Evolutionary conservation across 805 yeast species (phyloP).

Genomic region (Nakazawaea holstii): DNA sequence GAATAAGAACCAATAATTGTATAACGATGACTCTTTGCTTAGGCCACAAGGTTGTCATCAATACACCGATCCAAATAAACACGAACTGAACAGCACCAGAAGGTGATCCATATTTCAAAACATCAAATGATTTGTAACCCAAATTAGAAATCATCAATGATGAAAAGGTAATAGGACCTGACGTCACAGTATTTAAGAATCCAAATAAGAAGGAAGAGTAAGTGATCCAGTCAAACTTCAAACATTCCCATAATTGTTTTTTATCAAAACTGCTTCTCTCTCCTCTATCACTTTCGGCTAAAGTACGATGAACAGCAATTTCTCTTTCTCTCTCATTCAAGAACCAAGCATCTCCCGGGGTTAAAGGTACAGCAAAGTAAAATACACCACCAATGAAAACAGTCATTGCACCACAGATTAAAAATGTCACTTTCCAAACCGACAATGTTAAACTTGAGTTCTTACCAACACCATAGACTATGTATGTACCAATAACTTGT

Average conservation of each 20-base stretch:
- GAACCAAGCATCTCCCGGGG: constrained; percentile 32
- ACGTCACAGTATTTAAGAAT: constrained; percentile 17
- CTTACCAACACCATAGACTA: constrained; percentile 31
- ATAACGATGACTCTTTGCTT: constrained; percentile 19
- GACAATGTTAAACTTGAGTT: constrained; percentile 20
- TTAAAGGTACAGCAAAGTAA: constrained; percentile 20
- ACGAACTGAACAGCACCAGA: constrained; percentile 25
- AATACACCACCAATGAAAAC: constrained; percentile 18
- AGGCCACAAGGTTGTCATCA: constrained; percentile 15
- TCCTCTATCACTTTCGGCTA: constrained; percentile 20
- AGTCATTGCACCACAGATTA: constrained; percentile 52
- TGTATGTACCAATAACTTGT: constrained; percentile 36
- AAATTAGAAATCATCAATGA: constrained; percentile 14
- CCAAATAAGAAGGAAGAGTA: constrained; percentile 14
- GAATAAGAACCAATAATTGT: constrained; percentile 16
- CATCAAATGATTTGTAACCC: constrained; percentile 17
- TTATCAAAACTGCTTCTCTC: constrained; percentile 21
- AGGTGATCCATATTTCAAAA: constrained; percentile 22
- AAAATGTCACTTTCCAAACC: constrained; percentile 50
- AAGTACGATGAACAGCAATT: constrained; percentile 26
- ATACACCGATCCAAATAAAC: constrained; percentile 20
- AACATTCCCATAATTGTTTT: constrained; percentile 22
- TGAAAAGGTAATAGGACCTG: constrained; percentile 19
- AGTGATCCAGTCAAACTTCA: constrained; percentile 18
- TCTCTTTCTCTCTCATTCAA: constrained; percentile 28